These are phyloP conservation scores for Malus hybrid DNA, from an alignment of 331 rosid genomes.

Conservation along the genomic window DNA sequence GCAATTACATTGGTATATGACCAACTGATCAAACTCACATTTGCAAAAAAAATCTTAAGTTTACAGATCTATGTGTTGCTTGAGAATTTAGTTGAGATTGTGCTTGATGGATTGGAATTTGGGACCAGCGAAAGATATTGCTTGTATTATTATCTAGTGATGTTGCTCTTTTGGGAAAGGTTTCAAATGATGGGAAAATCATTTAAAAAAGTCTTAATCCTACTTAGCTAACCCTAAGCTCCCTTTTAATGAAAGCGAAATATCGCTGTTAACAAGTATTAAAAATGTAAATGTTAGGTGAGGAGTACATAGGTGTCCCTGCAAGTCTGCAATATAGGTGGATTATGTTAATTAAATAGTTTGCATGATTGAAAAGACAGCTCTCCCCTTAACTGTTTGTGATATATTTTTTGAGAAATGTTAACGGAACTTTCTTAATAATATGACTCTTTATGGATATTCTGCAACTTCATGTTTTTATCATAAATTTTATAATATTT, in stretches of 20 bases:
- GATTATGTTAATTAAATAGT: constrained; percentile 3
- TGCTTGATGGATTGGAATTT: not conserved
- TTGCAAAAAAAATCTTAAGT: not conserved
- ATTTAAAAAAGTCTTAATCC: not conserved
- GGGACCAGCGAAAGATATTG: not conserved
- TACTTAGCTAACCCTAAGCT: not conserved
- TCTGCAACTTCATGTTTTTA: too few relatives aligned
- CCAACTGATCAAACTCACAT: rapidly evolving
- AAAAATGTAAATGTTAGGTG: constrained; percentile 14
- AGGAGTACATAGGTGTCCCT: constrained; percentile 4
- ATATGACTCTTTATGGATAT: rapidly evolving
- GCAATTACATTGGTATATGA: too few relatives aligned
- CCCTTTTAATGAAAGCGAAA: constrained; percentile 10
- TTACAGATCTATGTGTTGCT: not conserved
- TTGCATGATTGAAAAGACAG: not conserved
- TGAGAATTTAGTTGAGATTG: not conserved
- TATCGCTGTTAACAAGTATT: not conserved
- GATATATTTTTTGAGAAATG: not conserved
- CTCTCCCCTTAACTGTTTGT: not conserved
- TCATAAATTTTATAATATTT: too few relatives aligned
- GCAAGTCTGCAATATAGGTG: constrained; percentile 9
- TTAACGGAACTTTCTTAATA: too few relatives aligned
- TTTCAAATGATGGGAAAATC: not conserved
- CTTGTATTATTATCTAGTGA: not conserved
- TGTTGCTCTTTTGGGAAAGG: constrained; percentile 3